phyloP scores from a whole-genome alignment of 306 rosid genomes.

The Comarum palustre region DNA sequence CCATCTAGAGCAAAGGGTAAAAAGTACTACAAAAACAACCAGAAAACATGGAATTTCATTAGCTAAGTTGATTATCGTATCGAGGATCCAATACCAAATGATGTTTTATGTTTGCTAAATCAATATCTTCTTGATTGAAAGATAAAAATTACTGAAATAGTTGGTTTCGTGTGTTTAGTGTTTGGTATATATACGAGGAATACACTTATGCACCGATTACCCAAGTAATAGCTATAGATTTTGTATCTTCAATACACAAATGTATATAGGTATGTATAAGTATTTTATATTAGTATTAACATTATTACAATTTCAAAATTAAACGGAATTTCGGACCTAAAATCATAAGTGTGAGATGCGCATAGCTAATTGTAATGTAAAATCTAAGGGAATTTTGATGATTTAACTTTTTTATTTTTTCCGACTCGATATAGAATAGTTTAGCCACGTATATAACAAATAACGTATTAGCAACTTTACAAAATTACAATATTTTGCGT shows the following conservation, averaged over 20 bases:
- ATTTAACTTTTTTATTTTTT: too few species aligned
- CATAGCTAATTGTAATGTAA: not conserved
- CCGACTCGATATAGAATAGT: not conserved
- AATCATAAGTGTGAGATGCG: not conserved
- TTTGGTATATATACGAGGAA: too few species aligned
- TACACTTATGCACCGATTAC: too few species aligned
- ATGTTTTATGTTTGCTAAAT: not conserved
- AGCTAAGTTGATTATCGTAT: too few species aligned
- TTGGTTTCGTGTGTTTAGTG: too few species aligned
- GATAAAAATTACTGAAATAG: too few species aligned
- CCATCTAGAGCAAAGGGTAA: conserved; percentile 85
- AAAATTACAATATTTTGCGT: not conserved
- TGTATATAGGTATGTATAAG: too few species aligned
- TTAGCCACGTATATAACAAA: not conserved
- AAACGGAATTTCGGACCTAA: too few species aligned
- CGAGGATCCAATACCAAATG: too few species aligned
- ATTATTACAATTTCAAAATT: not conserved
- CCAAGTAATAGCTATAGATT: too few species aligned
- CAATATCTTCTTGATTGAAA: too few species aligned
- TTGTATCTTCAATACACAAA: too few species aligned
- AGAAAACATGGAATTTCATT: not conserved
- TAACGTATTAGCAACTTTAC: not conserved
- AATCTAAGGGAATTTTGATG: not conserved
- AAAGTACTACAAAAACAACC: conserved; percentile 58
- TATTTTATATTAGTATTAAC: not conserved